Percentiles rank a stretch among this genome's conserved stretches.
phyloP scores from a whole-genome alignment of 331 rosid species.

The Dryas integrifolia region DNA sequence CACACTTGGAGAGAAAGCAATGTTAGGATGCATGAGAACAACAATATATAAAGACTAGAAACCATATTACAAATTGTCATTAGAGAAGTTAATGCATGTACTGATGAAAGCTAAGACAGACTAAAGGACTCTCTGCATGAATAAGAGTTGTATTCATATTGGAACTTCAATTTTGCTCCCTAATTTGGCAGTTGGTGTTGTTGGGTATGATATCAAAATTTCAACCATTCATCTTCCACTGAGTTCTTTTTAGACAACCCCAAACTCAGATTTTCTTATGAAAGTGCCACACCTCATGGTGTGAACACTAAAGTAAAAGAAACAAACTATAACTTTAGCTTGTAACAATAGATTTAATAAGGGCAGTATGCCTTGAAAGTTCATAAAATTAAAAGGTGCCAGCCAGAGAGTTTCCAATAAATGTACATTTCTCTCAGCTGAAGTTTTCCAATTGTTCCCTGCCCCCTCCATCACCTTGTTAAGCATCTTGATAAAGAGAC shows the following conservation, averaged over 20 bases:
- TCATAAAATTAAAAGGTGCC: slow-evolving; percentile 11
- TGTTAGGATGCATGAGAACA: slow-evolving; percentile 1
- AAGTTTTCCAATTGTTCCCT: slow-evolving; percentile 37
- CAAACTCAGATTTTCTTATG: background rate
- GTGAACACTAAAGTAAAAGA: slow-evolving; percentile 26
- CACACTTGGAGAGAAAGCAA: background rate
- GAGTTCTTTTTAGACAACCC: slow-evolving; percentile 1
- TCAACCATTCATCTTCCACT: background rate
- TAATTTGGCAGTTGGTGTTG: background rate
- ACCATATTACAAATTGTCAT: background rate
- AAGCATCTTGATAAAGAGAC: slow-evolving; percentile 26
- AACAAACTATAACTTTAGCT: slow-evolving; percentile 15
- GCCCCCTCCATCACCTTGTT: slow-evolving; percentile 21
- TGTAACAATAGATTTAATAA: background rate
- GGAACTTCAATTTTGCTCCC: background rate
- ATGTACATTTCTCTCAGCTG: slow-evolving; percentile 25
- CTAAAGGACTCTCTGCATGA: background rate
- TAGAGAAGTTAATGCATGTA: background rate
- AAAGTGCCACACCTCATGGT: slow-evolving; percentile 5
- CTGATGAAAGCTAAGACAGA: background rate
- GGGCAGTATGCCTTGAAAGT: slow-evolving; percentile 9
- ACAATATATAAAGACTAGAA: background rate
- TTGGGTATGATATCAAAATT: background rate
- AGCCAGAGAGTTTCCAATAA: slow-evolving; percentile 13
- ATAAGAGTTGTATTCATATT: background rate